A percentile compares a stretch with the other conserved stretches of the same genome.
Evolutionary conservation across 805 yeast genomes (phyloP).

Genomic region (Priceomyces medius): DNA sequence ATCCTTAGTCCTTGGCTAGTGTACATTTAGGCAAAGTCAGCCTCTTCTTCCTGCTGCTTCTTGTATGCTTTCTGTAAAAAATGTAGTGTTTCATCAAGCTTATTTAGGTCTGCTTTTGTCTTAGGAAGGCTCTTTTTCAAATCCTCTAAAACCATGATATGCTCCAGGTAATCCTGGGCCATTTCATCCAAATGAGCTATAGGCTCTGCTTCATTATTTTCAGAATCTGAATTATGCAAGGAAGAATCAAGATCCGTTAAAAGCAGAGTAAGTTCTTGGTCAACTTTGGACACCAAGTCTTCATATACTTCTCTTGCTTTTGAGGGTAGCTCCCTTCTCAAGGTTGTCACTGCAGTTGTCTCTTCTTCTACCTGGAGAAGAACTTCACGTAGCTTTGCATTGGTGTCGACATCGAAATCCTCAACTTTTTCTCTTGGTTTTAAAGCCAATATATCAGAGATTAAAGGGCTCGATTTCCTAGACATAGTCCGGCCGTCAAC

Average conservation of each 20-base stretch:
- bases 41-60: constrained; percentile 11
- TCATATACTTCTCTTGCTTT: constrained; percentile 38
- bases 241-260: constrained; percentile 18
- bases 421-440: constrained; percentile 48
- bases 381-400: constrained; percentile 54
- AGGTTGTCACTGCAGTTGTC: constrained; percentile 54
- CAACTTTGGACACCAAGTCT: constrained; percentile 29
- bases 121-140: constrained; percentile 38
- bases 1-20: constrained; percentile 2
- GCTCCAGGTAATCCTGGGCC: constrained; percentile 24
- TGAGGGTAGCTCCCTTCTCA: constrained; percentile 54
- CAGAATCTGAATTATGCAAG: constrained; percentile 4
- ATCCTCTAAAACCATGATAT: constrained; percentile 28
- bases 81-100: constrained; percentile 28
- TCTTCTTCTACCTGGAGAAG: constrained; percentile 62
- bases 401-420: constrained; percentile 67
- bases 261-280: constrained; percentile 27
- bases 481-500: constrained; percentile 54
- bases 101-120: constrained; percentile 33
- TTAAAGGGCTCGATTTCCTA: constrained; percentile 13
- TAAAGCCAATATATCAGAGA: constrained; percentile 25
- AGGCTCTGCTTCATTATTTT: constrained; percentile 10
- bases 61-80: constrained; percentile 25
- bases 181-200: constrained; percentile 15
- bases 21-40: not conserved